Evolutionary conservation across 345 rosid genomes (phyloP), one percentile per base, ranked within the genome.

Genomic region (Arabis alpina): DNA sequence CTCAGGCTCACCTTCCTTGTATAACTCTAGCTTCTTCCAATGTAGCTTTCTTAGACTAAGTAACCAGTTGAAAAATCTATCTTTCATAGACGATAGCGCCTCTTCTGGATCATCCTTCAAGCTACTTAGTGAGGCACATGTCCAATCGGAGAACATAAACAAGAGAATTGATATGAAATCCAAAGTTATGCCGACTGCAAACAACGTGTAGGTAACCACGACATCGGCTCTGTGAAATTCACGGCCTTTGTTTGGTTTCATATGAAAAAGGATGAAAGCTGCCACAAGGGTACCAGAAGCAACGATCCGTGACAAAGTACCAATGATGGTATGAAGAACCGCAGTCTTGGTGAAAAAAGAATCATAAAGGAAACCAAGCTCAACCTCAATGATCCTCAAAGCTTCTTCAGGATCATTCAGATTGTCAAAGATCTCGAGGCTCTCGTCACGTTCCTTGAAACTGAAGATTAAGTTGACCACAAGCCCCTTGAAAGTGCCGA

Each of bases 361-460:
- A 51, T 85, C 88, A 23, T 88, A 88, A 14, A 85, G 61, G 64
- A 82, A 83, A 54, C 86, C 84, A 55, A 88, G 88, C 72, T 88
- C 95, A 3, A 81, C 71, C 63, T 83, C 85, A 12, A 88, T 73
- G 2, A 88, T 72, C 47, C 47, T 79, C 45, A 82, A 53, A 64
- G 87, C 91, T 14, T 86, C 80, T 4, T 15, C 78, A 7, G 84
- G 28, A 9, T 1, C 9, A 0, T 10, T 0, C 4, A 64, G 28
- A 0, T 19, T 28, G 3, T 16, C 7, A 58, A 86, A 86, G 80
- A 83, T 81, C 6, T 72, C 75, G 6, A 81, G 49, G 72, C 84
- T 83, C 61, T 75, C 77, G 8, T 83, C 76, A 2, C 84, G 70
- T 27, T 85, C 82, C 3, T 62, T 66, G 57, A 79, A 84, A 77